Conservation (phyloP, 257 asterid species). For the Nicotiana undulata region DNA sequence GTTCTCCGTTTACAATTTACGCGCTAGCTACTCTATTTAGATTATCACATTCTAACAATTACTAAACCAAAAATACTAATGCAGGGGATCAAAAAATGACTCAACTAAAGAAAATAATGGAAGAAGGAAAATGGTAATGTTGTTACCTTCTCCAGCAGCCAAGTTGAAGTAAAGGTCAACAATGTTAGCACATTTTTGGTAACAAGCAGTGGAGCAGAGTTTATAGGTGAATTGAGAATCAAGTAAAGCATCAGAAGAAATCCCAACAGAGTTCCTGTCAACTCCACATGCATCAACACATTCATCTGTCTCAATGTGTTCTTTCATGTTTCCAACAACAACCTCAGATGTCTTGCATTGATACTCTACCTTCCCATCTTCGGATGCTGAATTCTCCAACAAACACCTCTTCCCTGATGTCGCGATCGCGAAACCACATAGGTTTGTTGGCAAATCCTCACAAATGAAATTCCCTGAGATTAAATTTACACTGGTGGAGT, state of each 20-base stretch:
- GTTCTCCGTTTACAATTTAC: no score
- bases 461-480: slow-evolving; percentile 47
- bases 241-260: slow-evolving; percentile 68
- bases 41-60: no score
- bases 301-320: slow-evolving; percentile 50
- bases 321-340: slow-evolving; percentile 37
- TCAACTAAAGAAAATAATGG: no score
- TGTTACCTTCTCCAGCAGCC: slow-evolving; percentile 74
- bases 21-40: no score
- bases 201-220: slow-evolving; percentile 66
- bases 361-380: slow-evolving; percentile 19
- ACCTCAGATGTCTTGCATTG: slow-evolving; percentile 66
- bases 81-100: no score
- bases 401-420: slow-evolving; percentile 67
- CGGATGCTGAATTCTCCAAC: slow-evolving; percentile 40
- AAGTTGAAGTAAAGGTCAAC: slow-evolving; percentile 66
- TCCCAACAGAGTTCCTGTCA: slow-evolving; percentile 53
- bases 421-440: slow-evolving; percentile 55
- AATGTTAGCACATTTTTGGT: slow-evolving; percentile 54
- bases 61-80: no score
- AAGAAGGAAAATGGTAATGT: background rate
- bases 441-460: slow-evolving; percentile 42
- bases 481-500: no score
- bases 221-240: slow-evolving; percentile 37
- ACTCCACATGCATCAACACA: slow-evolving; percentile 62